These are phyloP conservation scores for Trichoderma pleuroti DNA, from an alignment of 2,329 filamentous ascomycete genomes.

Conservation along the genomic window DNA sequence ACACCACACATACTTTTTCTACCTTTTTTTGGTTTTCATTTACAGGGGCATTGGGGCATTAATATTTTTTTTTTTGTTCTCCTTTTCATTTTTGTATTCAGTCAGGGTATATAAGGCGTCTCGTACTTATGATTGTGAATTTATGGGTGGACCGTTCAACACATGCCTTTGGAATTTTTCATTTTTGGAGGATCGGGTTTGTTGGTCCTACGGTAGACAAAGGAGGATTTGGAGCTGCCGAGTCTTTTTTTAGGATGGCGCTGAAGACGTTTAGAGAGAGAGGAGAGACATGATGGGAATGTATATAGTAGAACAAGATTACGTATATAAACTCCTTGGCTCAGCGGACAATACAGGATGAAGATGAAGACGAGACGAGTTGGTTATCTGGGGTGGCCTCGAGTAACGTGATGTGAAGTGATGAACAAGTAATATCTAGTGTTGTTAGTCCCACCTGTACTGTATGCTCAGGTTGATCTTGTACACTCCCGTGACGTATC, in stretches of 20 bases:
- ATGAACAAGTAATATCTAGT: neutral
- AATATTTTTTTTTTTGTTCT: slow-evolving; percentile 7
- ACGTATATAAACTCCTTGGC: neutral
- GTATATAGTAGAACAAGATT: neutral
- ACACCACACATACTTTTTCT: neutral
- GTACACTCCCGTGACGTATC: neutral
- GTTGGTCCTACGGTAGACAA: neutral
- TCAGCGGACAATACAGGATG: neutral
- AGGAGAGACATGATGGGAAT: neutral
- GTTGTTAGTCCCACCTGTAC: neutral
- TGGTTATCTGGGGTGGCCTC: neutral
- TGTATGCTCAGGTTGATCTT: neutral
- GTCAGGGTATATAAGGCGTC: slow-evolving; percentile 16
- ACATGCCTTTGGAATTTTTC: neutral
- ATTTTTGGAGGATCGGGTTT: neutral
- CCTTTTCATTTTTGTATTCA: slow-evolving; percentile 5
- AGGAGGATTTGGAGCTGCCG: neutral
- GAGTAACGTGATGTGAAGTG: neutral
- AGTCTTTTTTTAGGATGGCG: neutral
- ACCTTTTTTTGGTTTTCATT: neutral
- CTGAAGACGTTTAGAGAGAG: neutral
- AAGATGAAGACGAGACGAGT: neutral
- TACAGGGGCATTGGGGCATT: slow-evolving; percentile 12
- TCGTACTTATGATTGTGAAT: slow-evolving; percentile 18
- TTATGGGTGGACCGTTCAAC: slow-evolving; percentile 13